A percentile compares a stretch with the other conserved stretches of the same genome.
Evolutionary conservation across 2,329 filamentous ascomycete species (phyloP).

Genomic region (Penicillium sp.): DNA sequence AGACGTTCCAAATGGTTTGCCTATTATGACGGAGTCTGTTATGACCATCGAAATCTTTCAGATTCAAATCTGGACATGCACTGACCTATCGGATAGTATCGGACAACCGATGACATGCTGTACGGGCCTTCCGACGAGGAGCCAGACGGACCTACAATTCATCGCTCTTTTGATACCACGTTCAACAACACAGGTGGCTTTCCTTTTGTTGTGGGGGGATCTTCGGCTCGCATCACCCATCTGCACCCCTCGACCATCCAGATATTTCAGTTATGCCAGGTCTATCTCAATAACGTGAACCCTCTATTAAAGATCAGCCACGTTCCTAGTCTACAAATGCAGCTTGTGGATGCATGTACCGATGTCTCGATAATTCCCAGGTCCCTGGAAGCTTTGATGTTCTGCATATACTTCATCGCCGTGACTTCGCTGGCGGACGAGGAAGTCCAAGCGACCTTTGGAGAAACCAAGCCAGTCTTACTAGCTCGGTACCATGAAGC

Average conservation of each 20-base stretch:
- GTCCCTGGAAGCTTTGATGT: conserved; percentile 39
- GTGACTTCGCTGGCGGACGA: conserved; percentile 54
- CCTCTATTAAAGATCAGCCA: conserved; percentile 65
- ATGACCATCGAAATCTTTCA: neutral
- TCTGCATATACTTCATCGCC: conserved; percentile 64
- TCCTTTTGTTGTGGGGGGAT: conserved; percentile 55
- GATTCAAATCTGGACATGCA: neutral
- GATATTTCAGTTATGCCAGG: conserved; percentile 22
- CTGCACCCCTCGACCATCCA: conserved; percentile 17
- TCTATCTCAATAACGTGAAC: conserved; percentile 21
- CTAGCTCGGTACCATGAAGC: conserved; percentile 41
- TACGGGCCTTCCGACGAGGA: conserved; percentile 58
- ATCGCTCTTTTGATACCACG: conserved; percentile 60
- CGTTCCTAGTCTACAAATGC: conserved; percentile 59
- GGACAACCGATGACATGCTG: conserved; percentile 49
- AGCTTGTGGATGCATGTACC: conserved; percentile 58
- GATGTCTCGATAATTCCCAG: conserved; percentile 49
- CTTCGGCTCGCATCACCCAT: conserved; percentile 5
- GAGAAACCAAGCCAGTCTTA: conserved; percentile 26
- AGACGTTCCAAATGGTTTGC: conserved; percentile 16
- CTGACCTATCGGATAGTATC: conserved; percentile 42
- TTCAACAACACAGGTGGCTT: conserved; percentile 57
- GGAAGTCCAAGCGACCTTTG: conserved; percentile 49
- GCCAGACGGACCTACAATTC: conserved; percentile 54
- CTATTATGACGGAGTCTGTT: conserved; percentile 17